Base-by-base conservation (phyloP, 139 green algal genomes). In the Micromonas pusilla region DNA sequence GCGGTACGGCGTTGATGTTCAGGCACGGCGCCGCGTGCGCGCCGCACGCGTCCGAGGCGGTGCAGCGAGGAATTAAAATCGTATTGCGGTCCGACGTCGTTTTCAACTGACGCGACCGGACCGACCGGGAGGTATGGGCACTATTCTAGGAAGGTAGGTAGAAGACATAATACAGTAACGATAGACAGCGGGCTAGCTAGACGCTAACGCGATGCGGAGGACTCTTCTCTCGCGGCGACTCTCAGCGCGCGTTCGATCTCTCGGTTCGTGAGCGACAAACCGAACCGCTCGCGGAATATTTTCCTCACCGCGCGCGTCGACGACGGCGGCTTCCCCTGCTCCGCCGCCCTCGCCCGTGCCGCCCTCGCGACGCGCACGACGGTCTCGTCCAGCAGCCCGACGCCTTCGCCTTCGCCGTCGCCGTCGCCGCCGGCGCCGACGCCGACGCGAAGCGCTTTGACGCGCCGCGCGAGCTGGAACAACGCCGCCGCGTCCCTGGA, bases 211-310 rank as follows among this genome's bases (percentile, higher is more conserved):
- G 45, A 57, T 23, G 45, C 9, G 45, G 45, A 9, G 9, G 45
- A 16, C 45, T 9, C 16, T 16, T 9, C 45, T 9, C 45, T 16
- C 45, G 45, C 45, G 9, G 45, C 45, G 45, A 16, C 45, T 16
- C 45, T 57, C 9, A 57, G 9, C 68, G 68, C 37, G 60, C 38
- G 28, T 16, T 23, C 28, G 37, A 75, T 75, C 30, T 75, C 68
- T 6, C 68, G 36, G 30, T 75, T 75, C 3, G 68, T 75, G 21
- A 75, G 38, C 23, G 68, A 75, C 19, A 75, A 21, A n/a, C 38
- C 38, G 25, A 75, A 33, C 3, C 37, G 26, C 2, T 62, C 36
- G 3, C 68, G 37, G 28, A 75, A 26, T 28, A 26, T 16, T 13
- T 54, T 63, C 23, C 37, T 33, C 31, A 31, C 66, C 13, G 16